These are phyloP conservation scores for Violaceomyces palustris DNA, from an alignment of 1,284 basidiomycete genomes.

Conservation along the genomic window DNA sequence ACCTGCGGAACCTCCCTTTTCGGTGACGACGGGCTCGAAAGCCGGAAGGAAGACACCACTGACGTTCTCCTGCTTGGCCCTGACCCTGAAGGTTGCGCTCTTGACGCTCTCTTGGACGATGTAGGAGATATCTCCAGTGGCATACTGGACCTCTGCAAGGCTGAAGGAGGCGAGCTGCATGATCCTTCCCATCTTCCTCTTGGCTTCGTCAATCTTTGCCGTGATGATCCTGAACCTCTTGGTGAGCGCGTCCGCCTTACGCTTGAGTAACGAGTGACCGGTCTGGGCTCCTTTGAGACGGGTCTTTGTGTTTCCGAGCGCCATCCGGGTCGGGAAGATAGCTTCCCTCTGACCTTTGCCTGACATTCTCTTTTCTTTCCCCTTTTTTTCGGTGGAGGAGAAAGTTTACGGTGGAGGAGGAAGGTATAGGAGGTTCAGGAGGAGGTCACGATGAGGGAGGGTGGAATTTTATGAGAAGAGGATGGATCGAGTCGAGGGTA, in stretches of 20 bases:
- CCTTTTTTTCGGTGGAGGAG: too few species aligned
- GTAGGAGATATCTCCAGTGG: slow-evolving; percentile 88
- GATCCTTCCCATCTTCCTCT: slow-evolving; percentile 96
- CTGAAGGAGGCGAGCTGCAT: slow-evolving; percentile 98
- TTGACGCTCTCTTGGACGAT: slow-evolving; percentile 58
- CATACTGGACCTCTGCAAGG: slow-evolving; percentile 95
- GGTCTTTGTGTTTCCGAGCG: slow-evolving; percentile 82
- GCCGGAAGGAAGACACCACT: slow-evolving; percentile 94
- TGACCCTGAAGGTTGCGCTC: slow-evolving; percentile 82
- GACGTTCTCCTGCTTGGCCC: slow-evolving; percentile 95
- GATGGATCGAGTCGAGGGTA: too few species aligned
- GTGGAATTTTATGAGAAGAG: neutral
- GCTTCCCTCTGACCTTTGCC: slow-evolving; percentile 81
- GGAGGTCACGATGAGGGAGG: neutral
- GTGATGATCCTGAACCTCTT: slow-evolving; percentile 72
- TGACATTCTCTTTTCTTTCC: too few species aligned
- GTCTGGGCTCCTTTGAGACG: slow-evolving; percentile 95
- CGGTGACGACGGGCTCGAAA: slow-evolving; percentile 59
- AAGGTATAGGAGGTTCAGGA: slow-evolving; percentile 1
- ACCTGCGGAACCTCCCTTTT: slow-evolving; percentile 8
- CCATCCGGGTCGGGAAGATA: slow-evolving; percentile 67
- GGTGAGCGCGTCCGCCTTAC: slow-evolving; percentile 92
- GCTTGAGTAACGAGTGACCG: slow-evolving; percentile 90
- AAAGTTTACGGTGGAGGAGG: neutral
- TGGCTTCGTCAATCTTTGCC: slow-evolving; percentile 76